Evolutionary conservation across 1,284 basidiomycete species (phyloP).

Genomic region (Malassezia pachydermatis): DNA sequence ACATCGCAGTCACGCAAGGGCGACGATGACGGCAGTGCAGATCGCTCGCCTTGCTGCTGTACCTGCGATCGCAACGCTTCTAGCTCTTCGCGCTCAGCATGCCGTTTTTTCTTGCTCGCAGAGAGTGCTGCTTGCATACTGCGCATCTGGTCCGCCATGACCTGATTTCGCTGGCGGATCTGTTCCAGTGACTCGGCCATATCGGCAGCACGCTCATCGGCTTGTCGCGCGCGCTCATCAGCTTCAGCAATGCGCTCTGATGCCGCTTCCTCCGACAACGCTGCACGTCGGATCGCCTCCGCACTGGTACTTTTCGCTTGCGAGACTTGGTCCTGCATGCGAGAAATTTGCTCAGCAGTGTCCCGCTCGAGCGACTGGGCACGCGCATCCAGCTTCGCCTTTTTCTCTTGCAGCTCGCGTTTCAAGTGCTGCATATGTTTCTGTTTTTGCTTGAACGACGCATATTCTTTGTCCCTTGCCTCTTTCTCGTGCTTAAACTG

Average conservation of each 20-base stretch:
- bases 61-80: not conserved
- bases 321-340: not conserved
- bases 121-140: slow-evolving; percentile 7
- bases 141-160: slow-evolving; percentile 17
- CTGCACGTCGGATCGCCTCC: slow-evolving; percentile 13
- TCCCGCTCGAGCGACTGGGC: not conserved
- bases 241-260: not conserved
- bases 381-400: not conserved
- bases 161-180: slow-evolving; percentile 8
- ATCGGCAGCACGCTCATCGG: slow-evolving; percentile 11
- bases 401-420: not conserved
- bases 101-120: slow-evolving; percentile 3
- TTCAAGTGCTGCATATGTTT: slow-evolving; percentile 1
- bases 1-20: not conserved
- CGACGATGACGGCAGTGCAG: not conserved
- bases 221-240: not conserved
- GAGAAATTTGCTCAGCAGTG: not conserved
- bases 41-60: not conserved
- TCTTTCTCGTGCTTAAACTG: not conserved
- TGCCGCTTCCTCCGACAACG: slow-evolving; percentile 4
- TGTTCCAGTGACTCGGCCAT: not conserved
- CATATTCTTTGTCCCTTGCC: not conserved
- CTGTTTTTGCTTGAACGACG: slow-evolving; percentile 10
- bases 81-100: not conserved
- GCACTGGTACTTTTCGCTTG: slow-evolving; percentile 3